Evolutionary conservation across 1,139 yeast species (phyloP).

Genomic region (Scheffersomyces segobiensis): DNA sequence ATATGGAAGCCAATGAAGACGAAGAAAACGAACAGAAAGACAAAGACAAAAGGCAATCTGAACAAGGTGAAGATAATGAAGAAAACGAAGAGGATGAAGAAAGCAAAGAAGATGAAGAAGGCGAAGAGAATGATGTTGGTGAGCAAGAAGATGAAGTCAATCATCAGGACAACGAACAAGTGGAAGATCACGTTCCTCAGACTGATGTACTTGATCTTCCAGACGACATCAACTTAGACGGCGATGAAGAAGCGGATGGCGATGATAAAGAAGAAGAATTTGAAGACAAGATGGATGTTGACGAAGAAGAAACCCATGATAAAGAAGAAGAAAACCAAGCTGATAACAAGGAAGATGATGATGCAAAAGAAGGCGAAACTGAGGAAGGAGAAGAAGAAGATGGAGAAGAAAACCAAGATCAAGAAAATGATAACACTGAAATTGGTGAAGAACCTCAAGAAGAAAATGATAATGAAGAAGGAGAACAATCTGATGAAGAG

Average conservation of each 20-base stretch:
- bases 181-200: slow-evolving; percentile 76
- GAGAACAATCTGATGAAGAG: slow-evolving; percentile 16
- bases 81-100: slow-evolving; percentile 29
- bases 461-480: slow-evolving; percentile 10
- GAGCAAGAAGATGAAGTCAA: slow-evolving; percentile 78
- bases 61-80: slow-evolving; percentile 38
- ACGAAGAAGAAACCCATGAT: slow-evolving; percentile 19
- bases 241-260: slow-evolving; percentile 59
- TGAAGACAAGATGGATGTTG: slow-evolving; percentile 26
- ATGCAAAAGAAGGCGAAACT: slow-evolving; percentile 24
- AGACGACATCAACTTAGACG: slow-evolving; percentile 81
- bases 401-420: slow-evolving; percentile 27
- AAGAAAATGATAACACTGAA: slow-evolving; percentile 24
- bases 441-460: slow-evolving; percentile 15
- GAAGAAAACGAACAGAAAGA: slow-evolving; percentile 38
- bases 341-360: slow-evolving; percentile 21
- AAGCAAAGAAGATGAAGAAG: slow-evolving; percentile 40
- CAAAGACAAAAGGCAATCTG: slow-evolving; percentile 29
- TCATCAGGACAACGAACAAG: slow-evolving; percentile 69
- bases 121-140: slow-evolving; percentile 66
- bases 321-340: slow-evolving; percentile 18
- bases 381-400: slow-evolving; percentile 29
- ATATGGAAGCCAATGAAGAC: slow-evolving; percentile 64
- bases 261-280: slow-evolving; percentile 35
- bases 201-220: slow-evolving; percentile 81